Evolutionary conservation across 805 yeast genomes (phyloP), one percentile per base, ranked within the genome.

Genomic region (Candida koratica): DNA sequence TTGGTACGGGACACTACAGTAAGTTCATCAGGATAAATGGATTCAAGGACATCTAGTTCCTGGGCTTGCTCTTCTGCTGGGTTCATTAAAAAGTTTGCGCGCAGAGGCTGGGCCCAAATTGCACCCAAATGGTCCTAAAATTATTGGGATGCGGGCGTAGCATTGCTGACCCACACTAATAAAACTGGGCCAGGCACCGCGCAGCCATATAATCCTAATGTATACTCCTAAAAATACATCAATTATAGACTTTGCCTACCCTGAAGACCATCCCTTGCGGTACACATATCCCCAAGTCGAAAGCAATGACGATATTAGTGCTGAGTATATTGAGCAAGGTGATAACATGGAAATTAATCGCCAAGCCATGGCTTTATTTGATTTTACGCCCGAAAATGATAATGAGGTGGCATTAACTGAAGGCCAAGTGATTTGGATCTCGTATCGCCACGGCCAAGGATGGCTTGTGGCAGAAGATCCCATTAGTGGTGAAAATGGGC

Each of bases 361-460:
- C 40, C 69, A 75, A 38, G 98, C 97, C 0, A 67, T 88, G 17
- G 97, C 97, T 1, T 56, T 93, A 30, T 93, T 87, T 55, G 90
- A 89, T 49, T 93, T 93, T 53, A 72, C 64, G 28, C 96, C 97
- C 0, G 97, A 93, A 55, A 93, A 93, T 57, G 96, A 87, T 49
- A 93, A 93, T 58, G 99, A 93, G 52, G 76, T 89, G 29, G 75
- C 72, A 8, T 63, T 93, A 20, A 60, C 52, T 10, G 94, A 83
- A 49, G 95, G 96, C 23, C 97, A 93, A 59, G 58, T 77, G 10
- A 77, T 93, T 2, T 81, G 88, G 75, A 83, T 93, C 19, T 78
- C 82, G 41, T 90, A 89, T 57, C 77, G 94, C 39, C 96, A 90
- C 56, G 97, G 97, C 17, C 97, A 90, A 56, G 99, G 99, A 6